Evolutionary conservation across 495 filamentous ascomycete genomes (phyloP).

Genomic region (Letharia columbiana): DNA sequence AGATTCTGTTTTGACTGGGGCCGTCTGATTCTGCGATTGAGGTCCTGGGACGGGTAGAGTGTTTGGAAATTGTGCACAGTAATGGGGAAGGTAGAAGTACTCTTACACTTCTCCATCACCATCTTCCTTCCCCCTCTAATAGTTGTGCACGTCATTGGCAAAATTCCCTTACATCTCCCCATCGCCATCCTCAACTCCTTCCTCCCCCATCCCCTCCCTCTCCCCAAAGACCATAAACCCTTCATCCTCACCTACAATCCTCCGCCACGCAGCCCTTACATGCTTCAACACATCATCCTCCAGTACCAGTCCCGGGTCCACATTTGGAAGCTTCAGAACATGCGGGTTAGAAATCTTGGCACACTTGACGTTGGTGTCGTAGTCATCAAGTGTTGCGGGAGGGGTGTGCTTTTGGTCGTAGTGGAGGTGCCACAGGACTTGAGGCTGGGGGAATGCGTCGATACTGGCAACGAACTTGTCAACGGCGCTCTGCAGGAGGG

Average conservation of each 20-base stretch:
- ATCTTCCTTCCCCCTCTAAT: background rate
- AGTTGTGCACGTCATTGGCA: background rate
- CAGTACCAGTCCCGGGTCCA: slow-evolving; percentile 55
- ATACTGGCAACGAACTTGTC: slow-evolving; percentile 41
- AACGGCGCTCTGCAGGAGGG: slow-evolving; percentile 47
- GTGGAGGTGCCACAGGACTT: slow-evolving; percentile 50
- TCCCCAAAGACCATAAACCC: slow-evolving; percentile 62
- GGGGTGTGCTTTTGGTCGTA: slow-evolving; percentile 46
- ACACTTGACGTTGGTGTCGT: slow-evolving; percentile 26
- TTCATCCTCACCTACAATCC: slow-evolving; percentile 45
- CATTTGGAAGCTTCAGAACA: slow-evolving; percentile 42
- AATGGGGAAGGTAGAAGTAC: background rate
- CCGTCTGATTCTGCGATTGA: too few species aligned
- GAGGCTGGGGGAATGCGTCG: slow-evolving; percentile 28
- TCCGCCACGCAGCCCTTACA: slow-evolving; percentile 56
- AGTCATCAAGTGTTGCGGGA: slow-evolving; percentile 19
- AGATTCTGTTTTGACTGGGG: too few species aligned
- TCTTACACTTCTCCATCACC: too few species aligned
- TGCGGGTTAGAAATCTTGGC: slow-evolving; percentile 26
- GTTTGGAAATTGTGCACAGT: too few species aligned
- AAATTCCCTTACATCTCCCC: background rate
- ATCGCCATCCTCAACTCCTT: slow-evolving; percentile 32
- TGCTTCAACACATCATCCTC: slow-evolving; percentile 55
- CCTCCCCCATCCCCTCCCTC: slow-evolving; percentile 40
- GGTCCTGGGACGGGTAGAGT: too few species aligned